Evolutionary conservation across 202 grass and related monocot species (phyloP).

Genomic region (Zizania palustris): DNA sequence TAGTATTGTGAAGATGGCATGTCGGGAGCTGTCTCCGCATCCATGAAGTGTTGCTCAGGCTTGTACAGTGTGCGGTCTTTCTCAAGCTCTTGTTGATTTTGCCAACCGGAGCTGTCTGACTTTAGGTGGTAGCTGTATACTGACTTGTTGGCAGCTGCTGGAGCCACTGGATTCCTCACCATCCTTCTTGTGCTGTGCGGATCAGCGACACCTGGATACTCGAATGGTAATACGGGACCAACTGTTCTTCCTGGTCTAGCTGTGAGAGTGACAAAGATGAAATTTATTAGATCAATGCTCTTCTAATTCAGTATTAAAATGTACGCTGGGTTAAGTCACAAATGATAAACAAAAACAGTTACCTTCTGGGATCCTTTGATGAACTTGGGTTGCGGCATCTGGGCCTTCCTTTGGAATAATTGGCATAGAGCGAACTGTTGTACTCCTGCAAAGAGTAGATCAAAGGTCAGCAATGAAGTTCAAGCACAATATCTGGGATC

Average conservation of each 20-base stretch:
- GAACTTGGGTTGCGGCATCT: slow-evolving; percentile 37
- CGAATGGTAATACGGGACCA: slow-evolving; percentile 47
- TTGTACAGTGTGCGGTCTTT: slow-evolving; percentile 41
- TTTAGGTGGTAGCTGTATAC: slow-evolving; percentile 48
- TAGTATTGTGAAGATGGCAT: slow-evolving; percentile 47
- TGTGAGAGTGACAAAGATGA: slow-evolving; percentile 36
- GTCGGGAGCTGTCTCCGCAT: slow-evolving; percentile 42
- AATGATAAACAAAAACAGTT: slow-evolving; percentile 2
- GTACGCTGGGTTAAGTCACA: neutral
- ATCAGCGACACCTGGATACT: slow-evolving; percentile 43
- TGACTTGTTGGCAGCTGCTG: slow-evolving; percentile 23
- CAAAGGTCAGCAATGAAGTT: slow-evolving; percentile 30
- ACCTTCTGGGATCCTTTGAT: slow-evolving; percentile 80
- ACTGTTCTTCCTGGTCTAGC: slow-evolving; percentile 68
- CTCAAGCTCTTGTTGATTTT: slow-evolving; percentile 35
- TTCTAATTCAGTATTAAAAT: neutral
- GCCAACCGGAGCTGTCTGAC: slow-evolving; percentile 15
- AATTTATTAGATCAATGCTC: slow-evolving; percentile 21
- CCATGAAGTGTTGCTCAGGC: slow-evolving; percentile 47
- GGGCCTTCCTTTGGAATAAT: slow-evolving; percentile 44
- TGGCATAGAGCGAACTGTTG: slow-evolving; percentile 60
- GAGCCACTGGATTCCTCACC: slow-evolving; percentile 46
- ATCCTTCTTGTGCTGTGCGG: slow-evolving; percentile 43
- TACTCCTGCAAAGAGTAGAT: slow-evolving; percentile 54
- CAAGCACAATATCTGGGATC: neutral